phyloP scores from a whole-genome alignment of 805 yeast species.

The Zygoascus ofunaensis region DNA sequence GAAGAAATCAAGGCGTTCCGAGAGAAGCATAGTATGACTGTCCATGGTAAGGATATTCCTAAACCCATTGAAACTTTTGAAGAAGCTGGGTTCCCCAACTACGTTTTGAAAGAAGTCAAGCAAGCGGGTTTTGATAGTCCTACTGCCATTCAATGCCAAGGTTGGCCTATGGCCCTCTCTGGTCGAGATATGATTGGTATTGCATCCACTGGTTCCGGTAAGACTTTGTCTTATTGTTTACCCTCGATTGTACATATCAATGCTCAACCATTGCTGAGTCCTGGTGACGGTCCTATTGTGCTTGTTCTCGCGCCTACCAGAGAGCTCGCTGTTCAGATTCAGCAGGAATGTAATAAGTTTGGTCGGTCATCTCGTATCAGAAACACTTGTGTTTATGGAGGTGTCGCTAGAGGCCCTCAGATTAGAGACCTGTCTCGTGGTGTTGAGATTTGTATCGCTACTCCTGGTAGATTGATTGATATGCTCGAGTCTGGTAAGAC shows the following conservation, averaged over 20 bases:
- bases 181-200: slow-evolving; percentile 99
- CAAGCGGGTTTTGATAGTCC: slow-evolving; percentile 90
- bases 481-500: slow-evolving; percentile 94
- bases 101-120: slow-evolving; percentile 81
- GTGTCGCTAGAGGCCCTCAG: slow-evolving; percentile 98
- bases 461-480: slow-evolving; percentile 98
- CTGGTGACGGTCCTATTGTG: slow-evolving; percentile 97
- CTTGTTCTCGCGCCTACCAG: slow-evolving; percentile 96
- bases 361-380: slow-evolving; percentile 87
- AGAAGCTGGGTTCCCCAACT: slow-evolving; percentile 96
- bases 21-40: slow-evolving; percentile 75
- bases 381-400: slow-evolving; percentile 94
- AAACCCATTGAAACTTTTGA: slow-evolving; percentile 88
- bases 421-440: slow-evolving; percentile 94
- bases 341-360: slow-evolving; percentile 89
- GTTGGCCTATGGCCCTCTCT: slow-evolving; percentile 99
- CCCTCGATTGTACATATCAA: slow-evolving; percentile 97
- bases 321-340: slow-evolving; percentile 97
- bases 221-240: slow-evolving; percentile 91
- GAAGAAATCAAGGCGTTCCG: slow-evolving; percentile 70
- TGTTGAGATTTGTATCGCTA: slow-evolving; percentile 91
- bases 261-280: slow-evolving; percentile 88
- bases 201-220: slow-evolving; percentile 98
- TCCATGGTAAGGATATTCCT: slow-evolving; percentile 77
- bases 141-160: slow-evolving; percentile 97